phyloP scores from a whole-genome alignment of 352 stramenopile genomes.

The Globisporangium lucens region DNA sequence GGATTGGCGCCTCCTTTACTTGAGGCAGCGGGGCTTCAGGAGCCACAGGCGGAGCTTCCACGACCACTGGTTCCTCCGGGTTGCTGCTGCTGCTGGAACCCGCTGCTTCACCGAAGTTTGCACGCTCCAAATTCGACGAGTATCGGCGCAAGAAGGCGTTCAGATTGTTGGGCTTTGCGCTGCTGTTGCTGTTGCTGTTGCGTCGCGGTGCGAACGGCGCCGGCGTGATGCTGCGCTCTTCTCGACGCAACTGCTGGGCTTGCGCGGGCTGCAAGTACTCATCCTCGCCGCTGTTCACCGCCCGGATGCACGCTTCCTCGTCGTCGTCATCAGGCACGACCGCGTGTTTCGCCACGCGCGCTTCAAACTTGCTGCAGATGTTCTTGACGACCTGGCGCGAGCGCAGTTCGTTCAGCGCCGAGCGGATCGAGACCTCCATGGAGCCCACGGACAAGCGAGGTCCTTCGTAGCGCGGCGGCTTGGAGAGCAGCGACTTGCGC shows the following conservation, averaged over 20 bases:
- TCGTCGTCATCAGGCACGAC: slow-evolving; percentile 22
- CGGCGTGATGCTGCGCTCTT: slow-evolving; percentile 9
- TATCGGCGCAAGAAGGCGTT: slow-evolving; percentile 66
- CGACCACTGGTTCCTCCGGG: neutral
- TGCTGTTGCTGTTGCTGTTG: slow-evolving; percentile 17
- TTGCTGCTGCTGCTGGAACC: slow-evolving; percentile 5
- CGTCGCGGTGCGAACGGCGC: slow-evolving; percentile 9
- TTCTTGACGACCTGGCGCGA: slow-evolving; percentile 49
- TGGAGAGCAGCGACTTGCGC: slow-evolving; percentile 15
- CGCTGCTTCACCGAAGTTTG: slow-evolving; percentile 13
- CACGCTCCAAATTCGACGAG: slow-evolving; percentile 57
- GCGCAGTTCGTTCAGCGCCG: slow-evolving; percentile 40
- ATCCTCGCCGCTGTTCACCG: slow-evolving; percentile 12
- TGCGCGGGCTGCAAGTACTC: slow-evolving; percentile 17
- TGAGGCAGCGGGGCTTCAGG: too few relatives aligned
- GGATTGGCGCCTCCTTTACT: neutral
- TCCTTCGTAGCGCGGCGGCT: slow-evolving; percentile 15
- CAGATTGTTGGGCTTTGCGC: slow-evolving; percentile 51
- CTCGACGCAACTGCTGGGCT: slow-evolving; percentile 12
- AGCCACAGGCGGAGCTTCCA: neutral
- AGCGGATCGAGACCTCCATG: slow-evolving; percentile 47
- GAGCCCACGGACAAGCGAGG: slow-evolving; percentile 9
- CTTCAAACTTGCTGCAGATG: slow-evolving; percentile 54
- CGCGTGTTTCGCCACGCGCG: slow-evolving; percentile 12
- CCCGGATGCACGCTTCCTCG: slow-evolving; percentile 9